phyloP scores from a whole-genome alignment of 2,329 filamentous ascomycete species.

The Fusarium duplospermum region DNA sequence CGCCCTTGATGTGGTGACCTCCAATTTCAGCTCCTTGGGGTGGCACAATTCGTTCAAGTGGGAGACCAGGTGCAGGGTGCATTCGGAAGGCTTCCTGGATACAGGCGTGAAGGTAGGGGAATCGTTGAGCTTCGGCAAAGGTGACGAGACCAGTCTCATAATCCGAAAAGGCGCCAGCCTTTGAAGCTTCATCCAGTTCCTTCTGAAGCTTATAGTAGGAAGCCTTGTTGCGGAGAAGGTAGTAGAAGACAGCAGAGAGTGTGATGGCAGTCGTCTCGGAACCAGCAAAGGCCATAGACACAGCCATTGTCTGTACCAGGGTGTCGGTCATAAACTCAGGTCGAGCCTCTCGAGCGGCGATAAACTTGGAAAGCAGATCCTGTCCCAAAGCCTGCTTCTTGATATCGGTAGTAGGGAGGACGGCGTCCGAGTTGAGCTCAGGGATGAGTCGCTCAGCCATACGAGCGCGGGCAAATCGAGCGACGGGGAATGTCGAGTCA shows the following conservation, averaged over 20 bases:
- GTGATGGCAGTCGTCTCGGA: constrained; percentile 85
- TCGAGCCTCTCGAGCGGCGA: constrained; percentile 73
- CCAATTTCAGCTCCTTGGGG: constrained; percentile 71
- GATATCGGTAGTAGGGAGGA: constrained; percentile 49
- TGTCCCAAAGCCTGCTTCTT: constrained; percentile 55
- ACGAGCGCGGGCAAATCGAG: constrained; percentile 75
- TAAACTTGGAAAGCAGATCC: constrained; percentile 79
- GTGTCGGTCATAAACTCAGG: constrained; percentile 78
- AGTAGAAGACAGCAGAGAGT: constrained; percentile 78
- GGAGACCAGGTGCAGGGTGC: constrained; percentile 79
- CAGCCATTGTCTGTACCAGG: constrained; percentile 76
- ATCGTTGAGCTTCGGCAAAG: constrained; percentile 75
- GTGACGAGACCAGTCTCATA: constrained; percentile 71
- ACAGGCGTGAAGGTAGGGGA: constrained; percentile 81
- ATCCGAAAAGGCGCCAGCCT: constrained; percentile 62
- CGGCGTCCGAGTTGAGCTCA: constrained; percentile 50
- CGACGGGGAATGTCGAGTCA: constrained; percentile 78
- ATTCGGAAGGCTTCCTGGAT: constrained; percentile 83
- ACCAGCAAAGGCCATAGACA: constrained; percentile 80
- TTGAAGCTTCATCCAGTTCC: constrained; percentile 72
- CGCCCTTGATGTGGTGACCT: constrained; percentile 71
- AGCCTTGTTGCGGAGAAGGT: constrained; percentile 72
- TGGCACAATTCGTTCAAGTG: constrained; percentile 79
- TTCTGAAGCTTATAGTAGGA: constrained; percentile 65
- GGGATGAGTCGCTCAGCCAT: constrained; percentile 71